A percentile compares a stretch with the other conserved stretches of the same genome.
Conservation (phyloP, 2,329 filamentous ascomycete species). For the Fusarium pseudocircinatum region DNA sequence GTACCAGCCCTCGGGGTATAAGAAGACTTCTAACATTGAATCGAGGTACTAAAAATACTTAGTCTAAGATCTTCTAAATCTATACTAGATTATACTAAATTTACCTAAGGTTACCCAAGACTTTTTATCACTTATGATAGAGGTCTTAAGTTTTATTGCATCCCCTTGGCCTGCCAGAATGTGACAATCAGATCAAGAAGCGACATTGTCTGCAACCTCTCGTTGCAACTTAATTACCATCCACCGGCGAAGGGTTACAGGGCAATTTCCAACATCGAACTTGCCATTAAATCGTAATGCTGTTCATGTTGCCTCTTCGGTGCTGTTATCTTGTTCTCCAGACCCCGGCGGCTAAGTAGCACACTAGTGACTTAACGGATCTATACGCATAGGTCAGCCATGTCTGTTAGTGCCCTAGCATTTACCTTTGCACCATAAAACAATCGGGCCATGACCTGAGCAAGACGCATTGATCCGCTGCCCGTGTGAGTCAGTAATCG, state of each 20-base stretch:
- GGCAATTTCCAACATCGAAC: background rate
- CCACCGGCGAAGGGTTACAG: fast-evolving
- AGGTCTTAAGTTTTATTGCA: too few relatives aligned
- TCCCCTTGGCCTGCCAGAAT: background rate
- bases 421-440: too few relatives aligned
- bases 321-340: too few relatives aligned
- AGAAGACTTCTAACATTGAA: too few relatives aligned
- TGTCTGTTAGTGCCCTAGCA: background rate
- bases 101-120: too few relatives aligned
- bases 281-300: fast-evolving
- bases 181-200: background rate
- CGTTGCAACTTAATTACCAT: background rate
- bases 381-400: fast-evolving
- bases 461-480: background rate
- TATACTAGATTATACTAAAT: too few relatives aligned
- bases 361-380: background rate
- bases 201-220: background rate
- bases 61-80: too few relatives aligned
- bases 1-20: too few relatives aligned
- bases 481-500: fast-evolving
- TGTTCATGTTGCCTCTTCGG: fast-evolving
- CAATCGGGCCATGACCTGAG: background rate
- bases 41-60: too few relatives aligned
- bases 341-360: fast-evolving
- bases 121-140: too few relatives aligned